Base-by-base conservation (phyloP, 1,139 yeast species). In the Tardiomyces blankii region DNA sequence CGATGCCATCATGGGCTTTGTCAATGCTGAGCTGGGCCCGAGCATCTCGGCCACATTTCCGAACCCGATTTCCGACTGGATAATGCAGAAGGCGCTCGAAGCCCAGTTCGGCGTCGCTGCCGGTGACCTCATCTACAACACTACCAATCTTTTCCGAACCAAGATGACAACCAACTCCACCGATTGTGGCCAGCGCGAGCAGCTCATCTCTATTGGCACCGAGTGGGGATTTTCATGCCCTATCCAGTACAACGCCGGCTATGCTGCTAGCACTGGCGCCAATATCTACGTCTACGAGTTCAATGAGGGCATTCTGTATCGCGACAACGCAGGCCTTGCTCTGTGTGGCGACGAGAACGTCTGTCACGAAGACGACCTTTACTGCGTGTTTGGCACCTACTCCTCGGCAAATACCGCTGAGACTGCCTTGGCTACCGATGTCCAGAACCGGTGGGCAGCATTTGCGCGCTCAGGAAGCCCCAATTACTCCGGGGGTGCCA, bases 341-440 rank as follows among this genome's bases (percentile, higher is more conserved):
- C 51, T 57, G 23, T 62, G 66, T 45, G 38, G 42, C 14, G 48
- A 45, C 16, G 46, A 47, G 2, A 47, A 42, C 16, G 64, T 60
- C 2, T 62, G 66, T 48, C 66, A 62, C 43, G 58, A 61, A 44
- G 62, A 61, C 41, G 66, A 62, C 44, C 45, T 61, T 21, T 54
- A 54, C 39, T 50, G 56, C 11, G 50, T 58, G 6, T 61, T 61
- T 49, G 65, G 65, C 12, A 60, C 62, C 2, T 60, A 50, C 2
- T 40, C 49, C 8, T 35, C 52, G 2, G 51, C 50, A 2, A 41
- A 53, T 13, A 35, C 52, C 1, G 45, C 51, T 16, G 57, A 57
- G 44, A 41, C 18, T 6, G 44, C 45, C 4, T 44, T 61, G 19
- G 50, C 55, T 23, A 33, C 21, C 9, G 56, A 59, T 42, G 50